A percentile compares a stretch with the other conserved stretches of the same genome.
Conservation (phyloP, 208 protist species). For the Tritrichomonas musculus region DNA sequence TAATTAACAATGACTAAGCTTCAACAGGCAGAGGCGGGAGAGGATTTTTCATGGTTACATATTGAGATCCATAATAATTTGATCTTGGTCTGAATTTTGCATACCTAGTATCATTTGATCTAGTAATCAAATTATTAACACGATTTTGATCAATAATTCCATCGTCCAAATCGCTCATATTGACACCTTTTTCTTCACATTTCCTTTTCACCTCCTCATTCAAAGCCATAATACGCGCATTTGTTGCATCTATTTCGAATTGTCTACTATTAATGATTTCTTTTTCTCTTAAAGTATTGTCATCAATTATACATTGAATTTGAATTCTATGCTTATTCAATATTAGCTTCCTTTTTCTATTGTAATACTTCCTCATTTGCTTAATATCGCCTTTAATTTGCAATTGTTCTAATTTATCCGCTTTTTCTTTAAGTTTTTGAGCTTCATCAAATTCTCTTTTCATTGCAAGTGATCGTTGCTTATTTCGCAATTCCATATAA, state of each 20-base stretch:
- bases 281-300: not conserved
- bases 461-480: not conserved
- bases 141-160: not conserved
- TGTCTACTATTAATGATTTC: not conserved
- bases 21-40: no score
- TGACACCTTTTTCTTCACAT: not conserved
- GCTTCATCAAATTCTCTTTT: not conserved
- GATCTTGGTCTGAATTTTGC: no score
- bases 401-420: not conserved
- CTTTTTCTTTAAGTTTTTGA: not conserved
- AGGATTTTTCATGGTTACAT: no score
- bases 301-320: not conserved
- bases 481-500: not conserved
- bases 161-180: not conserved
- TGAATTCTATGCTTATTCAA: not conserved
- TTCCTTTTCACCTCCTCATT: not conserved
- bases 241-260: not conserved
- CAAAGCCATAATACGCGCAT: not conserved
- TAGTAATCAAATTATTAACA: not conserved
- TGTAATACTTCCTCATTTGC: slow-evolving; percentile 6
- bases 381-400: not conserved
- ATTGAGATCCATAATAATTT: no score
- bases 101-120: no score
- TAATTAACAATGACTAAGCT: no score
- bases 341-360: not conserved